phyloP scores from a whole-genome alignment of 768 basidiomycete genomes.

The Trametes elegans region DNA sequence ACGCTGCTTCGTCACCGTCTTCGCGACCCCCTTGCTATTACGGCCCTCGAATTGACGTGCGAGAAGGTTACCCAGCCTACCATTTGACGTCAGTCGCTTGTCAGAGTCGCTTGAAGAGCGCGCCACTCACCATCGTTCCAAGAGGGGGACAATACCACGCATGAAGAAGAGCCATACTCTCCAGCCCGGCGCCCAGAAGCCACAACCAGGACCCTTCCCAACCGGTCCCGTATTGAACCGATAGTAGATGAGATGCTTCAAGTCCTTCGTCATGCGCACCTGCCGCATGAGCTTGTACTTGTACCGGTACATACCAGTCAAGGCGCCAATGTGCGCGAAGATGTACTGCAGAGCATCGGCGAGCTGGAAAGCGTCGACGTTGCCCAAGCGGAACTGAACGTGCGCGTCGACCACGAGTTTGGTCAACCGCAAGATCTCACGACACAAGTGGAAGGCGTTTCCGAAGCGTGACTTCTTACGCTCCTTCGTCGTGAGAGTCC shows the following conservation, averaged over 20 bases:
- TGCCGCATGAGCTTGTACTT: slow-evolving; percentile 99
- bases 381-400: slow-evolving; percentile 97
- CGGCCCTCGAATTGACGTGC: slow-evolving; percentile 98
- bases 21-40: slow-evolving; percentile 94
- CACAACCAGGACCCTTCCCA: slow-evolving; percentile 97
- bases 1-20: slow-evolving; percentile 98
- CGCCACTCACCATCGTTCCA: slow-evolving; percentile 80
- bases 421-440: slow-evolving; percentile 95
- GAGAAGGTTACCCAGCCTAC: slow-evolving; percentile 88
- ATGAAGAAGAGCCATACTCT: slow-evolving; percentile 99
- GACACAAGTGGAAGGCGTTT: slow-evolving; percentile 97
- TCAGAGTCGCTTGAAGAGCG: not conserved
- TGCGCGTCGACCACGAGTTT: slow-evolving; percentile 99
- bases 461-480: slow-evolving; percentile 99
- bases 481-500: slow-evolving; percentile 97
- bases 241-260: slow-evolving; percentile 98
- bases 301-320: slow-evolving; percentile 99
- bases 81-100: not conserved
- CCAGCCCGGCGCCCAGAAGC: slow-evolving; percentile 99
- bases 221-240: slow-evolving; percentile 99
- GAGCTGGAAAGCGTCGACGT: slow-evolving; percentile 98
- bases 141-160: slow-evolving; percentile 95
- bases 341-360: slow-evolving; percentile 98
- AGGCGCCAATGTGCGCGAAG: slow-evolving; percentile 93
- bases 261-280: slow-evolving; percentile 98